These are phyloP conservation scores for Podaxis sp. DNA, from an alignment of 768 basidiomycete species.

Conservation along the genomic window DNA sequence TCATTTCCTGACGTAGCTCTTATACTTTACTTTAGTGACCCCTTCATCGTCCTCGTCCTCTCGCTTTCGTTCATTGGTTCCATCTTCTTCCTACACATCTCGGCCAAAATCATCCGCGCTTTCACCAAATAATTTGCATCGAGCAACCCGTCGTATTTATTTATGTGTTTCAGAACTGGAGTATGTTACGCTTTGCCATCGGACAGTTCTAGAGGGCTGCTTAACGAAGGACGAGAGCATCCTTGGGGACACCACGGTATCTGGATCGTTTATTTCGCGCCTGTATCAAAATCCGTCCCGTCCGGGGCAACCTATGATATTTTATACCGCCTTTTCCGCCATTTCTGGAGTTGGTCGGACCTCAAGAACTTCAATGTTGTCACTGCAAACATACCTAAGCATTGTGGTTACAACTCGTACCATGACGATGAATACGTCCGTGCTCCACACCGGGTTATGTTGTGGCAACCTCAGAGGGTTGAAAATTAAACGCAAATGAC, in stretches of 20 bases:
- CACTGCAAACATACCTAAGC: not conserved
- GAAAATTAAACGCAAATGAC: not conserved
- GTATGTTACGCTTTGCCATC: not conserved
- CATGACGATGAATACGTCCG: no score
- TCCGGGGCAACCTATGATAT: constrained; percentile 29
- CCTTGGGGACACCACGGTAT: constrained; percentile 23
- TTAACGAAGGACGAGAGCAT: constrained; percentile 14
- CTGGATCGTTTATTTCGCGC: constrained; percentile 26
- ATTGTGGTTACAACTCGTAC: no score
- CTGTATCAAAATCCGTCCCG: constrained; percentile 39
- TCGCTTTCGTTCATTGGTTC: constrained; percentile 97
- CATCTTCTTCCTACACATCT: constrained; percentile 98
- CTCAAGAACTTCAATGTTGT: not conserved
- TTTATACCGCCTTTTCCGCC: constrained; percentile 29
- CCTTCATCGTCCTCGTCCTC: constrained; percentile 94
- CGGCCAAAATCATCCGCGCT: constrained; percentile 88
- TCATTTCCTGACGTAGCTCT: constrained; percentile 9
- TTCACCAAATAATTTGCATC: constrained; percentile 69
- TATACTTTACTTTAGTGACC: constrained; percentile 59
- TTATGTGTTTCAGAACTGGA: constrained; percentile 4
- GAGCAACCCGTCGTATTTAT: constrained; percentile 8
- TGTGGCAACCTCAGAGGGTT: no score
- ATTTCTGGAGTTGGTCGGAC: not conserved
- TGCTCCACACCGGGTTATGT: no score
- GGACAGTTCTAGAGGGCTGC: constrained; percentile 9